Base-by-base conservation (phyloP, 495 filamentous ascomycete genomes). In the Penicillium paxilli region DNA sequence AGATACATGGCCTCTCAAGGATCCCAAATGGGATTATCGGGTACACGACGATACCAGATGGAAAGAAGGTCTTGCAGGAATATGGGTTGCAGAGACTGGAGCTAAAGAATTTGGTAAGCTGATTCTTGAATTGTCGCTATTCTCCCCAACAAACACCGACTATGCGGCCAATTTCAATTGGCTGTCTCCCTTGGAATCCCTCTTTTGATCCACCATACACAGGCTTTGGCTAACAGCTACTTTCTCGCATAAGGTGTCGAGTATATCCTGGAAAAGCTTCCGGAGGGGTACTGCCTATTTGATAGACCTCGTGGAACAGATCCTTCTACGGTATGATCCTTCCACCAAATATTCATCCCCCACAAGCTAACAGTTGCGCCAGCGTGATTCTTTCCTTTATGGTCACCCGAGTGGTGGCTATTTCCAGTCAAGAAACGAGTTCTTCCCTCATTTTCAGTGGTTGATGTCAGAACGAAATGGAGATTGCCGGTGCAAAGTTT, bases 371-470 rank as follows among this genome's bases (percentile, higher is more conserved):
- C 23, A 12, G n/a, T 12, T 17, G 9, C 32, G 9, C 8, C 48
- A 81, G 75, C 65, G 71, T 44, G 83, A 86, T 54, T 64, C 69
- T 20, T 81, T 75, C 42, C 67, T 86, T 11, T 85, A 69, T 51
- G 83, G 83, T 3, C 81, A 86, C 59, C 81, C 82, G 1, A 67
- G 66, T 26, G 76, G 77, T 5, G 57, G 66, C 24, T 72, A 64
- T 30, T 86, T 80, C 38, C 66, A 79, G 28, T 85, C 83, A 0
- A 70, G 77, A 0, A 64, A 69, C 5, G 62, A 74, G 5, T 87
- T 86, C 64, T 83, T 76, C 24, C 76, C 77, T 0, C 84, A 87
- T 54, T 86, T 86, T 63, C 68, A 65, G 42, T 73, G 74, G 66
- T 59, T 87, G 21, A 83, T 85, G 78, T 76, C 72, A 6, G 68